A percentile compares a stretch with the other conserved stretches of the same genome.
phyloP scores from a whole-genome alignment of 768 basidiomycete genomes.

The Amanita brunnescens region DNA sequence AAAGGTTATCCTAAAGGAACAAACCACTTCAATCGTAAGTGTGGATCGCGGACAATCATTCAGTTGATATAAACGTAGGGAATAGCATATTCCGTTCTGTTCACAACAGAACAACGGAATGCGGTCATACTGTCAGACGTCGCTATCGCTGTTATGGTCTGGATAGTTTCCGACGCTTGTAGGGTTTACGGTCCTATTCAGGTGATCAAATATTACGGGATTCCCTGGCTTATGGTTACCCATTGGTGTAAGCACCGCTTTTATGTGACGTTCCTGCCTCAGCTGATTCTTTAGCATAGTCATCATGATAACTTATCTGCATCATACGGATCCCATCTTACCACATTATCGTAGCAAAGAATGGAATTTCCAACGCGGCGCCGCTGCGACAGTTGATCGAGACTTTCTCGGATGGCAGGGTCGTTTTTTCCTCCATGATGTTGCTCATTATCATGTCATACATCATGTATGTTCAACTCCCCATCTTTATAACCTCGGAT shows the following conservation, averaged over 20 bases:
- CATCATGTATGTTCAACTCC: conserved; percentile 37
- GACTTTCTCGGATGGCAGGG: conserved; percentile 56
- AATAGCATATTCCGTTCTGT: conserved; percentile 47
- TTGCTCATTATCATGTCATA: conserved; percentile 55
- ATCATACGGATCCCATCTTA: conserved; percentile 51
- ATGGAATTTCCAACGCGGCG: conserved; percentile 58
- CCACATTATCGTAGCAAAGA: conserved; percentile 49
- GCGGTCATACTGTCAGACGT: conserved; percentile 49
- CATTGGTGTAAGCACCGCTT: conserved; percentile 39
- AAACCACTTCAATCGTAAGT: conserved; percentile 59
- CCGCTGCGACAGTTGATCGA: conserved; percentile 52
- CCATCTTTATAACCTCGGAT: neutral
- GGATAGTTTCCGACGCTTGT: conserved; percentile 27
- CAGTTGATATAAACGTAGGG: neutral
- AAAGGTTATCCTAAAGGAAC: conserved; percentile 52
- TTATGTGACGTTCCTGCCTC: neutral
- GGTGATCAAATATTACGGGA: conserved; percentile 40
- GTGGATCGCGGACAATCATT: neutral
- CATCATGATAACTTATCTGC: conserved; percentile 53
- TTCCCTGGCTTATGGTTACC: conserved; percentile 47
- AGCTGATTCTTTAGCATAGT: conserved; percentile 18
- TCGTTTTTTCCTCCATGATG: conserved; percentile 58
- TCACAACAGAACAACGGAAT: conserved; percentile 41
- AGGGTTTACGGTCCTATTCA: conserved; percentile 27
- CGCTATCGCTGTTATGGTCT: conserved; percentile 43